Base-by-base conservation (phyloP, 257 asterid genomes). In the Capsicum chinense region DNA sequence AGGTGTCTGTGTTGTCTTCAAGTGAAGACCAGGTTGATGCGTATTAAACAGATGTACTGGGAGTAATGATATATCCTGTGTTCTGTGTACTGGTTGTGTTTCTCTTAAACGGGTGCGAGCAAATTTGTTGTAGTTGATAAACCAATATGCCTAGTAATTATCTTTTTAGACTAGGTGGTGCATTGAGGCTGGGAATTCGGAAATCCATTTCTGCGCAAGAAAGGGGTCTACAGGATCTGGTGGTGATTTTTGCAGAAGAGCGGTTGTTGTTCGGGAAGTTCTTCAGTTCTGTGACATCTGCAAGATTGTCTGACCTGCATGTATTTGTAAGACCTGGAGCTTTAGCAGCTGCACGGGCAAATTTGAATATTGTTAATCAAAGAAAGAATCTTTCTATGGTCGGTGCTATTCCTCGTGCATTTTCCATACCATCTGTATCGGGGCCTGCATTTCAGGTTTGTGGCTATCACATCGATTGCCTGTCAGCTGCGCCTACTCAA, bases 341-440 rank as follows among this genome's bases (percentile, higher is more conserved):
- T 56, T 88, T 92, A 87, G 95, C 93, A 79, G 92, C 97, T 86
- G 92, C 94, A 57, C 95, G 90, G 86, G 92, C 90, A 47, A 92
- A 93, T 88, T 85, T 92, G 88, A 89, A 89, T 70, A 59, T 89
- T 90, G 94, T 89, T 83, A 87, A 88, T 83, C 86, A 86, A 42
- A 90, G 90, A 86, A 93, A 86, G 85, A 95, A 93, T 79, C 69
- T 95, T 81, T 92, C 97, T 52, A 90, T 93, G 74, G 90, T 88
- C 85, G 92, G 92, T 83, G 90, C 93, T 70, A 80, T 93, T 92
- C 92, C 98, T 79, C 93, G 94, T 26, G 92, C 98, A 44, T 71
- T 93, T 79, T 93, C 97, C 48, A 76, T 90, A 73, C 97, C 98
- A 37, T 93, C 98, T 42, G 95, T 95, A n/a, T 90, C 97, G 13